Percentiles rank a stretch among this genome's conserved stretches.
These are phyloP conservation scores for Pseudogymnoascus sp. DNA, from an alignment of 2,329 filamentous ascomycete species.

Conservation along the genomic window DNA sequence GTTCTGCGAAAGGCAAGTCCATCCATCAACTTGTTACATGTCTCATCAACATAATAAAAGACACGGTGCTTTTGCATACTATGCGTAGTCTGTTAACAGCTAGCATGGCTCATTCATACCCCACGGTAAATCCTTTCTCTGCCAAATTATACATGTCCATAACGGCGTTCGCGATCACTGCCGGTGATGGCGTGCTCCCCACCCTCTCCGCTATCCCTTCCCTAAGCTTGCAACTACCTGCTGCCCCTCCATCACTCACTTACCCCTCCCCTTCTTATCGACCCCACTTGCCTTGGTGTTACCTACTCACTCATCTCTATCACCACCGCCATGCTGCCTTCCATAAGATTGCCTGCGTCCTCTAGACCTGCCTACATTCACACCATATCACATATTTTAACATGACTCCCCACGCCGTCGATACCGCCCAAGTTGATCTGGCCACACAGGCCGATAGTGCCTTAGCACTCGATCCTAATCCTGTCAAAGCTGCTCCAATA, in stretches of 20 bases:
- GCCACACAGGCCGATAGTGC: not conserved
- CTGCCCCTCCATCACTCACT: not conserved
- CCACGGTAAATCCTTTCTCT: not conserved
- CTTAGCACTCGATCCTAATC: not conserved
- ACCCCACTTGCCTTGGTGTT: not conserved
- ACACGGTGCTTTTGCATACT: not conserved
- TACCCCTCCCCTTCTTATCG: not conserved
- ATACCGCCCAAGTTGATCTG: not conserved
- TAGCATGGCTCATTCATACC: not conserved
- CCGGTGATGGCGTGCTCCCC: not conserved
- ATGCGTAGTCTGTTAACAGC: not conserved
- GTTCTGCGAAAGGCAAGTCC: too few species aligned
- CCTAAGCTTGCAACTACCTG: not conserved
- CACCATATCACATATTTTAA: not conserved
- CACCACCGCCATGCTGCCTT: not conserved
- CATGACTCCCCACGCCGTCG: not conserved
- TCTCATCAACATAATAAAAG: not conserved
- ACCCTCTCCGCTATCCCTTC: not conserved
- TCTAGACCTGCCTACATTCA: not conserved
- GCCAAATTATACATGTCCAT: not conserved
- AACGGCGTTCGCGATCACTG: not conserved
- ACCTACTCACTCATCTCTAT: not conserved
- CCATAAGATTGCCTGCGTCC: not conserved
- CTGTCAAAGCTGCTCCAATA: not conserved
- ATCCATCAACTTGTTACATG: not conserved